Base-by-base conservation (phyloP, 164 flowering plant species). In the Sedum album region DNA sequence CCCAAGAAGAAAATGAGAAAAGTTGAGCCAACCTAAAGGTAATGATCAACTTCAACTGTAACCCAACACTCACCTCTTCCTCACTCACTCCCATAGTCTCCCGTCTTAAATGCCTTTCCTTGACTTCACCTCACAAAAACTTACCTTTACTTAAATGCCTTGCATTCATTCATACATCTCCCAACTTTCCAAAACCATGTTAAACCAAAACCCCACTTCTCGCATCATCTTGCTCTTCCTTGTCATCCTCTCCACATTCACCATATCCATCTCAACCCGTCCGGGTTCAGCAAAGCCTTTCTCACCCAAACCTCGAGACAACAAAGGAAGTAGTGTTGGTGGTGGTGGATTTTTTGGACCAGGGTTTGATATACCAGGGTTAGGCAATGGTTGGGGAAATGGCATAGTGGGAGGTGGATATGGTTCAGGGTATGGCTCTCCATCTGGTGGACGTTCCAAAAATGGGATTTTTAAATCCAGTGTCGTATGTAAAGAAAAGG, bases 341-440 rank as follows among this genome's bases (percentile, higher is more conserved):
- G 18, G 63, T 0, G 80, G 77, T 5, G 86, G 89, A 13, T 73
- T 62, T 64, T 63, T 68, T 26, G 82, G 77, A 0, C 79, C 82
- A 36, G 84, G 86, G 21, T 82, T 80, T 60, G 78, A 69, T 18
- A 78, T 84, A 51, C 95, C 95, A 5, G 87, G 88, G 1, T 64
- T 83, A 20, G 83, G 77, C 10, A 73, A 46, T 60, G 81, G 79
- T 41, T 79, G 82, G 81, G 75, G 76, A 20, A 75, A 73, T 67
- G 82, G 81, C 4, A 39, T 70, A 13, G 31, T 68, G 0, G 89
- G 88, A 0, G 96, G 96, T 25, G 96, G 96, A 23, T 88, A 81
- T 60, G 98, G 98, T 11, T 69, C 61, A 14, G 96, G 96, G 5
- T 80, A 51, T 65, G 97, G 96, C 0, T 86, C 87, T 5, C 92